Conservation (phyloP, 106 monocot genomes). For the Gastrodia elata region DNA sequence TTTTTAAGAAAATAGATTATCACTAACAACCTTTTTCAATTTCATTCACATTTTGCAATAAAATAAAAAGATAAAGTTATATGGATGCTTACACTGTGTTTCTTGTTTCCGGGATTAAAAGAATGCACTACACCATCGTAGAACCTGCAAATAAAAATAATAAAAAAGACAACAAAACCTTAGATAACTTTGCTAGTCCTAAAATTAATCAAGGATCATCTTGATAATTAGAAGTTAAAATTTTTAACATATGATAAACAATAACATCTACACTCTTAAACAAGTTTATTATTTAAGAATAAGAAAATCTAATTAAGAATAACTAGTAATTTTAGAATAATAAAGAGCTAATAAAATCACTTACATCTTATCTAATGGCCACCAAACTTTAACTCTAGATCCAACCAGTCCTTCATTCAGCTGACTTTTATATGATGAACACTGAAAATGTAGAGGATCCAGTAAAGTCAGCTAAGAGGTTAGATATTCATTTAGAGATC, state of each 20-base stretch:
- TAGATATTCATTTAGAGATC: no score
- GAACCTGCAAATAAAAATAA: conserved; percentile 38
- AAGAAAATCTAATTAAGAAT: not conserved
- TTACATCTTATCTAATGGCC: conserved; percentile 91
- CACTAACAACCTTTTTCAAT: not conserved
- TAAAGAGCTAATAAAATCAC: conserved; percentile 5
- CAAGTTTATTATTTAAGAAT: not conserved
- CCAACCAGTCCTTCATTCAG: conserved; percentile 42
- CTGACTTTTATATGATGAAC: conserved; percentile 32
- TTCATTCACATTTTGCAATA: not conserved
- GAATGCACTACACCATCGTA: conserved; percentile 74
- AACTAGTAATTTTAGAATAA: not conserved
- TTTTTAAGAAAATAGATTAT: no score
- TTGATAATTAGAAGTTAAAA: not conserved
- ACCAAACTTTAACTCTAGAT: conserved; percentile 91
- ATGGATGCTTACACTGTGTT: conserved; percentile 44
- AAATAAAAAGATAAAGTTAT: not conserved
- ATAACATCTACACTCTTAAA: not conserved
- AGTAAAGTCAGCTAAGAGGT: not conserved
- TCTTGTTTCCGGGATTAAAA: conserved; percentile 64
- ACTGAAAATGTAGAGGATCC: conserved; percentile 28
- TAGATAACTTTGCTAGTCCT: not conserved
- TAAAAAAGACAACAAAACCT: not conserved
- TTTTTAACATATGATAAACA: not conserved
- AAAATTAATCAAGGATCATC: not conserved